Evolutionary conservation across 2,329 filamentous ascomycete genomes (phyloP).

Genomic region (Cucurbitaria berberidis): DNA sequence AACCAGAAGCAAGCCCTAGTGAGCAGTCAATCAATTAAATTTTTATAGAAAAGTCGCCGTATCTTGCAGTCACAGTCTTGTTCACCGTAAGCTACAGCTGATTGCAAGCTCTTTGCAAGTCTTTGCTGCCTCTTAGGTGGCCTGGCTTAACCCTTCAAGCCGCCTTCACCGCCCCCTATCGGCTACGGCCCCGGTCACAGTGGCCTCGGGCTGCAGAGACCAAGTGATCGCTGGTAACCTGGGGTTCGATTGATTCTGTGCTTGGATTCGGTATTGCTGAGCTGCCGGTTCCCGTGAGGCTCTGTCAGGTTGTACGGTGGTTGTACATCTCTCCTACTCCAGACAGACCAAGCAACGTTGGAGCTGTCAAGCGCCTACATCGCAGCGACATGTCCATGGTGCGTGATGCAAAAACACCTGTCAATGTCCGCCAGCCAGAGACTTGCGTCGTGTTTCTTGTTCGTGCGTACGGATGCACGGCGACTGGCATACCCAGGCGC

Average conservation of each 20-base stretch:
- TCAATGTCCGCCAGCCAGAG: background rate
- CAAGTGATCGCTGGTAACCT: slow-evolving; percentile 14
- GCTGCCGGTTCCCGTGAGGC: slow-evolving; percentile 25
- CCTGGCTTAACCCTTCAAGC: background rate
- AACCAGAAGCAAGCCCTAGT: slow-evolving; percentile 1
- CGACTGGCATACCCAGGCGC: background rate
- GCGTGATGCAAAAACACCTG: background rate
- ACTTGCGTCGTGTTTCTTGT: background rate
- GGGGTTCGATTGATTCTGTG: slow-evolving; percentile 17
- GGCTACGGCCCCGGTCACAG: slow-evolving; percentile 15
- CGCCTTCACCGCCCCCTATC: slow-evolving; percentile 4
- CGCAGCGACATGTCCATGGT: slow-evolving; percentile 13
- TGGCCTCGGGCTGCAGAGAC: slow-evolving; percentile 7
- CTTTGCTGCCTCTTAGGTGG: slow-evolving; percentile 8
- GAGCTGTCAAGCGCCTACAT: slow-evolving; percentile 19
- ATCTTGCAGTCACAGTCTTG: background rate
- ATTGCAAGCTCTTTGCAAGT: slow-evolving; percentile 2
- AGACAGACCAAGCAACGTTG: slow-evolving; percentile 24
- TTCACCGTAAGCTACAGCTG: slow-evolving; percentile 5
- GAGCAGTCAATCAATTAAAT: background rate
- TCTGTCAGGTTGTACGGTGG: slow-evolving; percentile 30
- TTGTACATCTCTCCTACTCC: background rate
- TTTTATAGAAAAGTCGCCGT: background rate
- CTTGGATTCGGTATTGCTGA: slow-evolving; percentile 12
- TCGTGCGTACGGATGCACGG: background rate